Conservation (phyloP, 805 yeast species). For the Schwanniomyces occidentalis region DNA sequence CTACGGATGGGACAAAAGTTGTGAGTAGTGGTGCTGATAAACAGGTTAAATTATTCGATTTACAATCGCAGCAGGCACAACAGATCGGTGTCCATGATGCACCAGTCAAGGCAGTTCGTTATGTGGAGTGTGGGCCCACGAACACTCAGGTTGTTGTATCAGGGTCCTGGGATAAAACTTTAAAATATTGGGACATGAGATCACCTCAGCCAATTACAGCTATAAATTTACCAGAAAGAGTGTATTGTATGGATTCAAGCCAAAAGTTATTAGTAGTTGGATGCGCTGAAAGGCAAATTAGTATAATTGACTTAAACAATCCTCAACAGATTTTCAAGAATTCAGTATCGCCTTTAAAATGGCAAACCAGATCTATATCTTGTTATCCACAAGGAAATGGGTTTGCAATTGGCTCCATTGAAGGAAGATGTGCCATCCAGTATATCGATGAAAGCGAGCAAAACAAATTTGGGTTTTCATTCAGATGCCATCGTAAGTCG, state of each 20-base stretch:
- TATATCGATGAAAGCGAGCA: constrained; percentile 85
- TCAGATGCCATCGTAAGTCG: constrained; percentile 88
- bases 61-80: constrained; percentile 76
- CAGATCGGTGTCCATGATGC: constrained; percentile 87
- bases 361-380: constrained; percentile 80
- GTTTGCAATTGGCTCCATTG: constrained; percentile 88
- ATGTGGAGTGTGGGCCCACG: constrained; percentile 81
- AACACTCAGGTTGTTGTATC: constrained; percentile 82
- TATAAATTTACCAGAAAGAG: constrained; percentile 83
- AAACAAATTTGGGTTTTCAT: constrained; percentile 73
- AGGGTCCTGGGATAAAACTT: constrained; percentile 96
- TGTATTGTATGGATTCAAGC: constrained; percentile 82
- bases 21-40: constrained; percentile 87
- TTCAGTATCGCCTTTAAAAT: constrained; percentile 74
- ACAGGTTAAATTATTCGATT: constrained; percentile 78
- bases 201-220: constrained; percentile 80
- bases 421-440: constrained; percentile 94
- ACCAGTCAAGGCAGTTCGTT: constrained; percentile 71
- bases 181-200: constrained; percentile 93
- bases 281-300: constrained; percentile 85
- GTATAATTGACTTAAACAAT: constrained; percentile 72
- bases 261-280: constrained; percentile 87
- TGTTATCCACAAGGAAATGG: constrained; percentile 94
- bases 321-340: constrained; percentile 83
- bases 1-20: constrained; percentile 82